phyloP scores from a whole-genome alignment of 2,329 filamentous ascomycete genomes.

The Colletotrichum sp. region DNA sequence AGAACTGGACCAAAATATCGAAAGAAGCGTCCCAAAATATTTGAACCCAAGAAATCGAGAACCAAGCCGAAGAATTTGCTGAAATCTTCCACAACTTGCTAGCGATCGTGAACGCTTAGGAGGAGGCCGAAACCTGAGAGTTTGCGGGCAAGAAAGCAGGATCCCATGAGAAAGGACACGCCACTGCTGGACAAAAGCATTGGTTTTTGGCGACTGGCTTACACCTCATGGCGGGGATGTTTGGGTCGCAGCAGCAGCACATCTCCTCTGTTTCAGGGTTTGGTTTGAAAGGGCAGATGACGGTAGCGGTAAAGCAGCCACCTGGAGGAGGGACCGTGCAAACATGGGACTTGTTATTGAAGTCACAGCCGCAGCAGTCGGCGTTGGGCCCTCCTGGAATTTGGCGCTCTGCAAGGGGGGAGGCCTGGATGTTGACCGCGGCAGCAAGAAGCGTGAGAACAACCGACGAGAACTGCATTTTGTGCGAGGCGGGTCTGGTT shows the following conservation, averaged over 20 bases:
- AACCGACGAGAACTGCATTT: neutral
- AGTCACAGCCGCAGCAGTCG: neutral
- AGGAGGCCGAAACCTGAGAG: neutral
- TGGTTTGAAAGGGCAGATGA: constrained; percentile 13
- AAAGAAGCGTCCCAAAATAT: neutral
- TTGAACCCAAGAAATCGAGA: neutral
- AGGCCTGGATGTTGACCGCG: neutral
- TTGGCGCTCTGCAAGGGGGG: neutral
- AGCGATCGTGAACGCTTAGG: neutral
- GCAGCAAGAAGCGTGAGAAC: neutral
- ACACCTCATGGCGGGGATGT: neutral
- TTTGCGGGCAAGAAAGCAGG: neutral
- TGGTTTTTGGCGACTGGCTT: neutral
- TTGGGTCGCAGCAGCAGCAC: constrained; percentile 23
- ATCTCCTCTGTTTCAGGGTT: constrained; percentile 11
- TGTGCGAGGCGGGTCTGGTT: neutral
- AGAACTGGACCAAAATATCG: neutral
- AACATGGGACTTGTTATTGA: neutral
- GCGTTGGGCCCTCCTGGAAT: neutral
- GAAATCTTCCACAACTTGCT: neutral
- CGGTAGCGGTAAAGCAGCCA: neutral
- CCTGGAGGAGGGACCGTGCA: neutral
- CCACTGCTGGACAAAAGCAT: neutral
- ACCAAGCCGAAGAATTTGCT: neutral
- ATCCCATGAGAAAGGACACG: neutral